Evolutionary conservation across 257 asterid genomes (phyloP).

Genomic region (Gardenia jasminoides): DNA sequence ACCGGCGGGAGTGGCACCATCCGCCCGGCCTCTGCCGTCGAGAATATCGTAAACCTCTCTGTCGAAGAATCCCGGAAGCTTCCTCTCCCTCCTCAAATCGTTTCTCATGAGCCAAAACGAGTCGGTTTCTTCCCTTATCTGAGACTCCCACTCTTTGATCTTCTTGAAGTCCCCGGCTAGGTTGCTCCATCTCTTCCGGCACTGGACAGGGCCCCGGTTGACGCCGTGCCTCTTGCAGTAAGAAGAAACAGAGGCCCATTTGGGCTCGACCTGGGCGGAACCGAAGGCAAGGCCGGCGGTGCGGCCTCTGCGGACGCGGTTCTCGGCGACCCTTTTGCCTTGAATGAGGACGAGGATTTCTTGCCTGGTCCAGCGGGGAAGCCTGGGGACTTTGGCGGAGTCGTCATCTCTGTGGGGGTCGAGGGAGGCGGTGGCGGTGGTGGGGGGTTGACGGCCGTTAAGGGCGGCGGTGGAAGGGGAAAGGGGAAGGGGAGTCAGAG

Average conservation of each 20-base stretch:
- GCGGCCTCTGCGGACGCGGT: constrained; percentile 62
- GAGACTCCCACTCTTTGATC: constrained; percentile 87
- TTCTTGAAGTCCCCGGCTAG: constrained; percentile 84
- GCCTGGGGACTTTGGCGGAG: constrained; percentile 50
- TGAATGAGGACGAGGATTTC: constrained; percentile 86
- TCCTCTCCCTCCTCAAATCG: constrained; percentile 82
- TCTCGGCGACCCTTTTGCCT: constrained; percentile 78
- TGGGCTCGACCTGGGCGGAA: constrained; percentile 74
- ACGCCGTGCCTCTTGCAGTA: constrained; percentile 91
- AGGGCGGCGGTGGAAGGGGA: constrained; percentile 1
- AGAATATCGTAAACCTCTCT: constrained; percentile 87
- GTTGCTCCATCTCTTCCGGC: constrained; percentile 96
- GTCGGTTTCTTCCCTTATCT: constrained; percentile 54
- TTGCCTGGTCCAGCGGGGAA: constrained; percentile 92
- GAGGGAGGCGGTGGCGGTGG: constrained; percentile 32
- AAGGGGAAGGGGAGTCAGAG: constrained; percentile 19
- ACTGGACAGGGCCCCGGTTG: constrained; percentile 91
- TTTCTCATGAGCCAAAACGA: constrained; percentile 96
- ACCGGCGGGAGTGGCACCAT: constrained; percentile 16
- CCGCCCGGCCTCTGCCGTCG: constrained; percentile 41
- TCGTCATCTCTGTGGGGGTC: constrained; percentile 29
- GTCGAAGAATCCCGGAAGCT: constrained; percentile 86
- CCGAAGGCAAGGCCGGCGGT: constrained; percentile 58
- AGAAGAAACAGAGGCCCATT: constrained; percentile 87
- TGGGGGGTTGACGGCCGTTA: constrained; percentile 47